A percentile compares a stretch with the other conserved stretches of the same genome.
phyloP scores from a whole-genome alignment of 495 filamentous ascomycete species.

The Geopyxis carbonaria region DNA sequence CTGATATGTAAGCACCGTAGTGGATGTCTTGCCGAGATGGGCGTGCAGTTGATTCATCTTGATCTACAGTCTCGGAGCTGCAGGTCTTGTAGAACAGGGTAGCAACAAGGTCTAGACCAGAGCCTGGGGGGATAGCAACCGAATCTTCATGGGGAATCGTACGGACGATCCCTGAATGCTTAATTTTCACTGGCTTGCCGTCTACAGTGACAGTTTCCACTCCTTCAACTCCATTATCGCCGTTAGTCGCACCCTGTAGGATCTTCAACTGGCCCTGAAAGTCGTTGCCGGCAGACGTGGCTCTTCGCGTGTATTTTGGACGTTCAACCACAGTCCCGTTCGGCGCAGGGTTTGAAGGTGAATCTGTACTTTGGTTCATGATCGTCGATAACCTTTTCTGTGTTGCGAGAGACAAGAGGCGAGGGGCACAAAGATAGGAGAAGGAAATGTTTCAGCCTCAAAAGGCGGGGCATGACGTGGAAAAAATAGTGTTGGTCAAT shows the following conservation, averaged over 20 bases:
- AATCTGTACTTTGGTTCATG: too few relatives aligned
- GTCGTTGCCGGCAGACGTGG: conserved; percentile 4
- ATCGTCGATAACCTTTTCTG: too few relatives aligned
- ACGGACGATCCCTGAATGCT: conserved; percentile 40
- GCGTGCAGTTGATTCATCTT: conserved; percentile 41
- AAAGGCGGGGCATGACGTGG: too few relatives aligned
- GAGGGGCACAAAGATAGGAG: too few relatives aligned
- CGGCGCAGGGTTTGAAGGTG: too few relatives aligned
- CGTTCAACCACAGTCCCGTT: too few relatives aligned
- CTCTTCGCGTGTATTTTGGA: conserved; percentile 4
- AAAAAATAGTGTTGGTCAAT: too few relatives aligned
- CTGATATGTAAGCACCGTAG: conserved; percentile 60
- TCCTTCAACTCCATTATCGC: conserved; percentile 5
- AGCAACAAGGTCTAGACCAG: conserved; percentile 36
- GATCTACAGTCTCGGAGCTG: conserved; percentile 28
- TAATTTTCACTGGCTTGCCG: conserved; percentile 32
- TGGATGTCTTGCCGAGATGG: conserved; percentile 31
- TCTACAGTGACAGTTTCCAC: conserved; percentile 26
- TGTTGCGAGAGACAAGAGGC: too few relatives aligned
- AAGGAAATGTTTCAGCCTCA: too few relatives aligned
- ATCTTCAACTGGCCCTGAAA: conserved; percentile 6
- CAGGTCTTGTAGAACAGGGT: conserved; percentile 49
- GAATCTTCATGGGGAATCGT: conserved; percentile 41
- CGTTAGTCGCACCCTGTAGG: not conserved
- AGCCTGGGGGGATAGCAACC: conserved; percentile 26